Percentiles rank a stretch among this genome's conserved stretches.
phyloP scores from a whole-genome alignment of 768 basidiomycete genomes.

The Tulasnella sp. region DNA sequence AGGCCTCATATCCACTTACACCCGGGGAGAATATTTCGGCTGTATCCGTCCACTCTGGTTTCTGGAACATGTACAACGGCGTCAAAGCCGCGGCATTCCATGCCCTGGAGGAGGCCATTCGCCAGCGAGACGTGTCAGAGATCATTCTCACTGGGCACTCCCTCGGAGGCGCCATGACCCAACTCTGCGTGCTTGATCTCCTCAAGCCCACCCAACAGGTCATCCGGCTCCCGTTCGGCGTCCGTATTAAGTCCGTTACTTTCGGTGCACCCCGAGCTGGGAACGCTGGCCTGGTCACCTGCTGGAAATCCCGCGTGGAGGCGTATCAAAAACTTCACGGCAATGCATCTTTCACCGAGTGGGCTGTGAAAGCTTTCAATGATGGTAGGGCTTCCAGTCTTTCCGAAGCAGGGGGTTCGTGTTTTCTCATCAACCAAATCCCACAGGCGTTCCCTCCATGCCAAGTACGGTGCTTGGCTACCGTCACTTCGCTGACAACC shows the following conservation, averaged over 20 bases:
- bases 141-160: conserved; percentile 51
- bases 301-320: conserved; percentile 1
- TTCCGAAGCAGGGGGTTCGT: neutral
- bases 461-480: conserved; percentile 48
- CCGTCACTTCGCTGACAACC: conserved; percentile 42
- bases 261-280: conserved; percentile 50
- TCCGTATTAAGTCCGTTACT: conserved; percentile 38
- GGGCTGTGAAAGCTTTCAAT: conserved; percentile 44
- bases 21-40: conserved; percentile 29
- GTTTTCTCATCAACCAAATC: neutral
- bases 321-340: conserved; percentile 3
- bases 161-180: conserved; percentile 48
- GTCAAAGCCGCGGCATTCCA: conserved; percentile 2
- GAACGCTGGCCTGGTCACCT: conserved; percentile 28
- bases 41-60: conserved; percentile 44
- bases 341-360: conserved; percentile 17
- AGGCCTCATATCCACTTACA: conserved; percentile 33
- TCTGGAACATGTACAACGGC: conserved; percentile 34
- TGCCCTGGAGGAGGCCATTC: conserved; percentile 6
- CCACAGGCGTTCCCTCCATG: conserved; percentile 47
- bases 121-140: conserved; percentile 28
- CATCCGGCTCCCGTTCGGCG: conserved; percentile 27
- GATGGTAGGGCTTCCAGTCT: conserved; percentile 38
- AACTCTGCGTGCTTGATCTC: conserved; percentile 43
- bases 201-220: conserved; percentile 29